Percentiles rank a stretch among this genome's conserved stretches.
These are phyloP conservation scores for Sanghuangporus weigelae DNA, from an alignment of 1,284 basidiomycete species.

Conservation along the genomic window DNA sequence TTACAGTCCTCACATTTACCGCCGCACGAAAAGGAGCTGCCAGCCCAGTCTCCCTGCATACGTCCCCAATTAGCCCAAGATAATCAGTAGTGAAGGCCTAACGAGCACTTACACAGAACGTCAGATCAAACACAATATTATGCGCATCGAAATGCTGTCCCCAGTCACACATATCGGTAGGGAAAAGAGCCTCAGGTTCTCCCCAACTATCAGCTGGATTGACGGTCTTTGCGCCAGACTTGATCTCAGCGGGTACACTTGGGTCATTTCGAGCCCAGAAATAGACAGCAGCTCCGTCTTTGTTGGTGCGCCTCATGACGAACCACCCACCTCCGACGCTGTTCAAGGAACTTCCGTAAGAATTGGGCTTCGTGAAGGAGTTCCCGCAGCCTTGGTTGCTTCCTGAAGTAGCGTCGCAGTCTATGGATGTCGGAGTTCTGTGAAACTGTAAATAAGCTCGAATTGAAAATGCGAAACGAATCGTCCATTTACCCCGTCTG, in stretches of 20 bases:
- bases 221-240: conserved; percentile 25
- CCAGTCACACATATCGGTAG: conserved; percentile 38
- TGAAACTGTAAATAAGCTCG: neutral
- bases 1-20: conserved; percentile 21
- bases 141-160: conserved; percentile 43
- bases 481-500: conserved; percentile 39
- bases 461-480: neutral
- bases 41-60: conserved; percentile 23
- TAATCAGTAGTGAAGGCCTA: neutral
- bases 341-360: conserved; percentile 51
- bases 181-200: conserved; percentile 45
- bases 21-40: conserved; percentile 19
- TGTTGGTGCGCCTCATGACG: conserved; percentile 34
- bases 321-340: conserved; percentile 45
- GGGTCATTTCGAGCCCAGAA: conserved; percentile 44
- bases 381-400: conserved; percentile 62
- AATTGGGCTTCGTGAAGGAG: conserved; percentile 34
- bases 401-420: conserved; percentile 48
- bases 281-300: conserved; percentile 44
- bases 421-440: conserved; percentile 12
- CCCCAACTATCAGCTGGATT: conserved; percentile 37
- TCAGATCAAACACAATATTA: conserved; percentile 46
- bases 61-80: neutral
- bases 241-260: conserved; percentile 36
- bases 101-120: conserved; percentile 41